phyloP scores from a whole-genome alignment of 1,284 basidiomycete species.

The Ustilago lituana region DNA sequence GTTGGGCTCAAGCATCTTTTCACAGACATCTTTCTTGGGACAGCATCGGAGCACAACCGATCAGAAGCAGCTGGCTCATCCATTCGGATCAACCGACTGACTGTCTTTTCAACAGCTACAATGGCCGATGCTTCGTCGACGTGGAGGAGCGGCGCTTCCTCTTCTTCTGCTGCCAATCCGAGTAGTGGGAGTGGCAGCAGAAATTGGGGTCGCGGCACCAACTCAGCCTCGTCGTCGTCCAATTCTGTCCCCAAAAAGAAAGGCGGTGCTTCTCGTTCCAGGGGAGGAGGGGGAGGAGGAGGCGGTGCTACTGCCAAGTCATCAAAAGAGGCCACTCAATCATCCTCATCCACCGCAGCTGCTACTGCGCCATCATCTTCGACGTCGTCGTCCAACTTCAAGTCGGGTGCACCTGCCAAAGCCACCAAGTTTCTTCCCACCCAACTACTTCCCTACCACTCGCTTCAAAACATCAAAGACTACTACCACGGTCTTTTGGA shows the following conservation, averaged over 20 bases:
- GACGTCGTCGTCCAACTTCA: slow-evolving; percentile 23
- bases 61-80: too few species aligned
- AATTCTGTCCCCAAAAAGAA: slow-evolving; percentile 7
- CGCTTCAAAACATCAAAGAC: slow-evolving; percentile 43
- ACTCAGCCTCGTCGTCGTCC: slow-evolving; percentile 5
- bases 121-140: slow-evolving; percentile 41
- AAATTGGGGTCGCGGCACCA: slow-evolving; percentile 31
- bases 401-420: slow-evolving; percentile 26
- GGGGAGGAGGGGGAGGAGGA: slow-evolving; percentile 6
- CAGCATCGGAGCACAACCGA: too few species aligned
- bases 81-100: too few species aligned
- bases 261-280: slow-evolving; percentile 13
- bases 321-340: not conserved
- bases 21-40: too few species aligned
- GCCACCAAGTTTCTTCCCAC: slow-evolving; percentile 47
- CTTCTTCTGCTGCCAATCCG: slow-evolving; percentile 1
- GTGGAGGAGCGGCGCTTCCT: slow-evolving; percentile 26
- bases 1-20: too few species aligned
- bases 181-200: not conserved
- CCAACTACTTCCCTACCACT: slow-evolving; percentile 37
- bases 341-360: not conserved
- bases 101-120: too few species aligned
- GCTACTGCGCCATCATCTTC: slow-evolving; percentile 5
- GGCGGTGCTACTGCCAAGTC: slow-evolving; percentile 3
- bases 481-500: slow-evolving; percentile 45